Percentiles rank a stretch among this genome's conserved stretches.
Conservation (phyloP, 352 stramenopile genomes). For the Phytophthora pini region DNA sequence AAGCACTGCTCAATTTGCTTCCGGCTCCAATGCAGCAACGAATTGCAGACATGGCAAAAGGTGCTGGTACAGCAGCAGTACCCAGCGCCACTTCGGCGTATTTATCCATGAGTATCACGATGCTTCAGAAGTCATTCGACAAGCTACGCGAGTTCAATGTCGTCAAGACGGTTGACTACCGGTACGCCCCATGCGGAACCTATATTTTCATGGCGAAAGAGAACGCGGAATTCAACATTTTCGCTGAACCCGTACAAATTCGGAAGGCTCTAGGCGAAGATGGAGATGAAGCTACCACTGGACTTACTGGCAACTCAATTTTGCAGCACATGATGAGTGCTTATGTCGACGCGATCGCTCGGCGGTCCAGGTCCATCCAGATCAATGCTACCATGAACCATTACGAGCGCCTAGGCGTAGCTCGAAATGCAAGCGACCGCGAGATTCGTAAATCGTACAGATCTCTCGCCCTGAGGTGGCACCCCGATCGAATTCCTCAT, state of each 20-base stretch:
- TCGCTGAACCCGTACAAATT: constrained; percentile 52
- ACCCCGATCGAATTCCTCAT: constrained; percentile 73
- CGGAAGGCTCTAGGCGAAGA: constrained; percentile 55
- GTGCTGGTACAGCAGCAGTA: constrained; percentile 24
- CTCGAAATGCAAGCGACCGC: constrained; percentile 59
- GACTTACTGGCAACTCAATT: constrained; percentile 74
- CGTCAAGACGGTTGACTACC: constrained; percentile 67
- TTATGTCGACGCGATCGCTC: constrained; percentile 75
- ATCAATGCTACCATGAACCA: constrained; percentile 87
- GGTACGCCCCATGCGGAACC: constrained; percentile 77
- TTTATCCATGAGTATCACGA: constrained; percentile 77
- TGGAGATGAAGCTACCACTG: constrained; percentile 47
- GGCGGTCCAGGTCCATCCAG: constrained; percentile 75
- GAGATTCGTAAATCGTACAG: constrained; percentile 81
- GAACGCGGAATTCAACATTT: constrained; percentile 55
- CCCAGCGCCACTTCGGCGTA: constrained; percentile 71
- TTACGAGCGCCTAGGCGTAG: constrained; percentile 77
- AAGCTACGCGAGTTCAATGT: constrained; percentile 79
- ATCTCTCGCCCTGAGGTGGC: constrained; percentile 78
- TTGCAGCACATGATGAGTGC: constrained; percentile 84
- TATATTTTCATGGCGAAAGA: constrained; percentile 78
- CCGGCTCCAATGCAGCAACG: constrained; percentile 70
- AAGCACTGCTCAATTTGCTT: constrained; percentile 69
- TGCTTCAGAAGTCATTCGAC: constrained; percentile 80
- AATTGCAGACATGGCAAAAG: constrained; percentile 39